A percentile compares a stretch with the other conserved stretches of the same genome.
Conservation (phyloP, 192 early-diverging fungal genomes). For the Rhizophagus clarus region DNA sequence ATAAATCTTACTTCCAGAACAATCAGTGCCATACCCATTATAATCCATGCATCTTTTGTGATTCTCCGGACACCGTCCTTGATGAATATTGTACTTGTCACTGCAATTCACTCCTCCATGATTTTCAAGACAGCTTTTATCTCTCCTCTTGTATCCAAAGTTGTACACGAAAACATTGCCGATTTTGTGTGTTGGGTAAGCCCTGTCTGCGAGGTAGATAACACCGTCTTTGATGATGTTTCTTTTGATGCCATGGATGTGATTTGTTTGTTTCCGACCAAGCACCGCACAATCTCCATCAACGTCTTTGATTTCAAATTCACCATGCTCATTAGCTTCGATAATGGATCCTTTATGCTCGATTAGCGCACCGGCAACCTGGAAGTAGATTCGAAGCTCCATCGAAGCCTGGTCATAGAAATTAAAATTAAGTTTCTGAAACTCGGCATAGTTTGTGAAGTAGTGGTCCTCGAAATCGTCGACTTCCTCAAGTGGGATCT, state of each 20-base stretch:
- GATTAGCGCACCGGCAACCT: neutral
- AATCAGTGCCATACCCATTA: no score
- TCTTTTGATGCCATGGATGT: neutral
- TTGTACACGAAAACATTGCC: conserved; percentile 7
- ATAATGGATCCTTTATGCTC: neutral
- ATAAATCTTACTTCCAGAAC: no score
- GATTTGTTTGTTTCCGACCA: conserved; percentile 19
- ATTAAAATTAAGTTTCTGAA: neutral
- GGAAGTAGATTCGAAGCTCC: conserved; percentile 14
- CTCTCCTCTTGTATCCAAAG: conserved; percentile 5
- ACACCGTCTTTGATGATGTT: conserved; percentile 7
- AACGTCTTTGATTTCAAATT: conserved; percentile 4
- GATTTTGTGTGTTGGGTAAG: neutral
- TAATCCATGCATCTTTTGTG: no score
- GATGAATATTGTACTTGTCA: no score
- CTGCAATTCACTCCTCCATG: no score
- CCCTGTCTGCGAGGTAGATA: conserved; percentile 5
- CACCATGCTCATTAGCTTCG: neutral
- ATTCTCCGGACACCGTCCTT: no score
- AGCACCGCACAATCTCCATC: conserved; percentile 5
- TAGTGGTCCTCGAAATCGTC: no score
- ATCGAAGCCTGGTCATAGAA: conserved; percentile 19
- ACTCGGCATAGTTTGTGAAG: neutral
- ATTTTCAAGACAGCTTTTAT: no score
- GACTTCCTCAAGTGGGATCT: no score